Evolutionary conservation across 1,284 basidiomycete genomes (phyloP), one percentile per base, ranked within the genome.

Genomic region (Tremellales sp.): DNA sequence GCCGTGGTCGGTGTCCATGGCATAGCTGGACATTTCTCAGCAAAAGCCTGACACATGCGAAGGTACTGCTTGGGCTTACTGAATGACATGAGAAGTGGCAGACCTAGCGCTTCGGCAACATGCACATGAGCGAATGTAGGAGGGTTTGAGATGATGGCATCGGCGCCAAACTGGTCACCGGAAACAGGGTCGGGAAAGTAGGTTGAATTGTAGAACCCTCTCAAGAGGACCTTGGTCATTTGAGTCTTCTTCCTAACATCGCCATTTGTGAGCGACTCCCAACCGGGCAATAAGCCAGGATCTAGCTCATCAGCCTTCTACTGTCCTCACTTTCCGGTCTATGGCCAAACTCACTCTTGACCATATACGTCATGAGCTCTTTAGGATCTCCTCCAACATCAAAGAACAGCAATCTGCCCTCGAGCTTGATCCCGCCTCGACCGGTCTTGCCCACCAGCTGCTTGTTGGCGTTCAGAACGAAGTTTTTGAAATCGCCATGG

Each of bases 131-230:
- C 82, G 57, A 84, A 83, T 0, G 79, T 75, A 3, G 82, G 81
- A 4, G 82, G 82, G 60, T 83, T 83, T n/a, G 79, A 79, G 41
- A 84, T 82, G 45, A 84, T 82, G 0, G 81, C 80, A 58, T 84
- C 81, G 2, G 80, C 80, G 1, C 75, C 78, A 52, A 83, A 84
- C 3, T 72, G 53, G 12, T 60, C 59, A 2, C 77, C 75, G 0
- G 74, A 77, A 7, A 65, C 54, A 10, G 73, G 65, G 54, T 78
- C 78, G 0, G 81, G 76, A 12, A 74, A 67, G 60, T 77, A 77
- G 48, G 80, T 81, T 0, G 82, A 68, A 8, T 67, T 61, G 77
- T 80, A 82, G 61, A 81, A 83, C 0, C 81, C 81, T 40, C 79
- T 68, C 19, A 84, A 76, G 72, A 82, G 81, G 76, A 46, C 31